Evolutionary conservation across 2,329 filamentous ascomycete genomes (phyloP).

Genomic region (Fusarium sp.): DNA sequence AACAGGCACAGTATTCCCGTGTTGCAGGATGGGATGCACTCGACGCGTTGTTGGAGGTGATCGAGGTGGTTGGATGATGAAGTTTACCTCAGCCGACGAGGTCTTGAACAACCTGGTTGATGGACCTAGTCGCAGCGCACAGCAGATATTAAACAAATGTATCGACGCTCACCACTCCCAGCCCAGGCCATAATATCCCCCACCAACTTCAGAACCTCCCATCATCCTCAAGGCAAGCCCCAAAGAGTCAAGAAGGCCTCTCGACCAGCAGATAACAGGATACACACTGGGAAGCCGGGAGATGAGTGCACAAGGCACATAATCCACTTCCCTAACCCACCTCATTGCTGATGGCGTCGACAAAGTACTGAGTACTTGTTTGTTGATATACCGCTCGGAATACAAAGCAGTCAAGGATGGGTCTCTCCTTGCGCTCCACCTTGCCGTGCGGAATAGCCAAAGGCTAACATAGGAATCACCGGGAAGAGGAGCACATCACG

Average conservation of each 20-base stretch:
- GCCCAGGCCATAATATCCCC: constrained; percentile 45
- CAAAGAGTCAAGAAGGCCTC: constrained; percentile 12
- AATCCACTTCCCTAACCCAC: constrained; percentile 39
- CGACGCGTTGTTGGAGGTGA: too few species aligned
- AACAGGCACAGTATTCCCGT: too few species aligned
- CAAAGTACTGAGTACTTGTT: constrained; percentile 26
- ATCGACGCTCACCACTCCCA: constrained; percentile 56
- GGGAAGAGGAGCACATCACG: constrained; percentile 9
- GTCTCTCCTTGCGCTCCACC: constrained; percentile 82
- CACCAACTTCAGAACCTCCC: constrained; percentile 25
- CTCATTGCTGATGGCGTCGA: constrained; percentile 45
- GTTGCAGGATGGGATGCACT: too few species aligned
- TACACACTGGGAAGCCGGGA: constrained; percentile 55
- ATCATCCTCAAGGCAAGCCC: constrained; percentile 12
- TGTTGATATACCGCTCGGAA: constrained; percentile 77
- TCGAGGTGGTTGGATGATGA: too few species aligned
- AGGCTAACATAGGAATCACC: constrained; percentile 7
- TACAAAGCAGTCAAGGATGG: constrained; percentile 81
- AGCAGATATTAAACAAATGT: constrained; percentile 47
- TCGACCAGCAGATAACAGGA: constrained; percentile 53
- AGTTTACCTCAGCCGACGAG: too few species aligned
- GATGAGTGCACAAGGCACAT: constrained; percentile 47
- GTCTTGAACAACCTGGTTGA: too few species aligned
- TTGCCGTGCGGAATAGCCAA: constrained; percentile 71
- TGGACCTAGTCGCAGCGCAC: too few species aligned